Evolutionary conservation across 768 basidiomycete species (phyloP), one percentile per base, ranked within the genome.

Genomic region (Coprinopsis marcescibilis): DNA sequence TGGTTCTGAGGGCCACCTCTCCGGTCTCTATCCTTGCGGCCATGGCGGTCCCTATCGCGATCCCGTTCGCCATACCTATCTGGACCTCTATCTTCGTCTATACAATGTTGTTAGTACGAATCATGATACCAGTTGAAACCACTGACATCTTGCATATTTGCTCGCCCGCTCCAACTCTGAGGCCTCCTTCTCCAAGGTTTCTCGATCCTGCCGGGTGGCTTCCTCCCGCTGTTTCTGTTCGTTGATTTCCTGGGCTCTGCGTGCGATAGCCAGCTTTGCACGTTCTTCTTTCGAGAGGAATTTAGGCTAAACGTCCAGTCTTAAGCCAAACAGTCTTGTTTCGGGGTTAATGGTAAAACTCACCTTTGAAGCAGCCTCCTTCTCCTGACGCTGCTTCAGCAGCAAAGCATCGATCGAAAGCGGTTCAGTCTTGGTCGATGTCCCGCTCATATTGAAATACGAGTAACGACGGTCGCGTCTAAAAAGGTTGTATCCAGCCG

Each of bases 201-300:
- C 83, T 30, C 91, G 70, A 49, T 90, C 82, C 33, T 64, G 60
- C 52, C 72, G 73, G 3, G 80, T 49, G 4, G 66, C 67, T 37
- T 90, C 85, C 15, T 85, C 83, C 40, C 71, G 76, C 45, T 78
- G 80, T 50, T 74, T 81, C 58, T 89, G 77, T 35, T 80, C 80
- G 42, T 70, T 76, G 32, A 97, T 85, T 60, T 97, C 94, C 49
- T 85, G 77, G 15, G 83, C 77, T 12, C 95, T 83, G 56, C 89
- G 88, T 13, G 84, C 82, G 50, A 97, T 87, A 2, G 95, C 95
- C 27, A 96, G 67, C 58, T 81, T 80, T 14, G 89, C 90, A 40
- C 95, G 81, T 58, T 96, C 89, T 54, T 93, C 89, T 66, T 89
- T 98, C 2, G 89, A 80, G 12, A 98, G 72, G 70, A 98, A 98